Conservation (phyloP, 805 yeast genomes). For the Candida caryicola region DNA sequence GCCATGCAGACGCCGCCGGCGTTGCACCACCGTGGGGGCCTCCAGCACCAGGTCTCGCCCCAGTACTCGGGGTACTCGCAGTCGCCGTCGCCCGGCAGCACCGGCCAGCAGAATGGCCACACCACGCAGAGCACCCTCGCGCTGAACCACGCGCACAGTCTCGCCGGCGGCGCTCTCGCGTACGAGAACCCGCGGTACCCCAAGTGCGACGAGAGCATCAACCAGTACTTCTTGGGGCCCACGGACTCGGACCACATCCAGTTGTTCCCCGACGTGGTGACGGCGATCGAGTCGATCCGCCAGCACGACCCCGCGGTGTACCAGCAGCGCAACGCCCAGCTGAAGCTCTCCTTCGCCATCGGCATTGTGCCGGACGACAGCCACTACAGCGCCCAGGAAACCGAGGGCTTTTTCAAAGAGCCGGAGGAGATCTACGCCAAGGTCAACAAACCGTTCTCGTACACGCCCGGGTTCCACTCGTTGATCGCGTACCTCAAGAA, state of each 20-base stretch:
- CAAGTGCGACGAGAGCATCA: slow-evolving; percentile 54
- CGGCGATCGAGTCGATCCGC: slow-evolving; percentile 40
- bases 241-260: slow-evolving; percentile 37
- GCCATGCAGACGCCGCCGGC: slow-evolving; percentile 5
- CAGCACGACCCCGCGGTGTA: slow-evolving; percentile 41
- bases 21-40: neutral
- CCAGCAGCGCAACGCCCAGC: slow-evolving; percentile 35
- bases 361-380: slow-evolving; percentile 42
- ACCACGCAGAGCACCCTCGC: slow-evolving; percentile 1
- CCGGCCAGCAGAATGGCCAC: too few species aligned
- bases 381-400: slow-evolving; percentile 17
- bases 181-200: slow-evolving; percentile 30
- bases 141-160: neutral
- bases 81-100: slow-evolving; percentile 17
- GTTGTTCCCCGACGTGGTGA: slow-evolving; percentile 61
- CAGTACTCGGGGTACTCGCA: slow-evolving; percentile 15
- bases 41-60: slow-evolving; percentile 9
- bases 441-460: slow-evolving; percentile 75
- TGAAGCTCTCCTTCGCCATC: slow-evolving; percentile 46
- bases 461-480: slow-evolving; percentile 87
- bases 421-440: slow-evolving; percentile 79
- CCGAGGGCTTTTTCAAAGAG: slow-evolving; percentile 39
- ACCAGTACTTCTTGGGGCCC: slow-evolving; percentile 67
- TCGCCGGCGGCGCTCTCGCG: slow-evolving; percentile 6
- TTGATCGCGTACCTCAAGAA: slow-evolving; percentile 68